Evolutionary conservation across 345 rosid genomes (phyloP), one percentile per base, ranked within the genome.

Genomic region (Nasturtium officinale): DNA sequence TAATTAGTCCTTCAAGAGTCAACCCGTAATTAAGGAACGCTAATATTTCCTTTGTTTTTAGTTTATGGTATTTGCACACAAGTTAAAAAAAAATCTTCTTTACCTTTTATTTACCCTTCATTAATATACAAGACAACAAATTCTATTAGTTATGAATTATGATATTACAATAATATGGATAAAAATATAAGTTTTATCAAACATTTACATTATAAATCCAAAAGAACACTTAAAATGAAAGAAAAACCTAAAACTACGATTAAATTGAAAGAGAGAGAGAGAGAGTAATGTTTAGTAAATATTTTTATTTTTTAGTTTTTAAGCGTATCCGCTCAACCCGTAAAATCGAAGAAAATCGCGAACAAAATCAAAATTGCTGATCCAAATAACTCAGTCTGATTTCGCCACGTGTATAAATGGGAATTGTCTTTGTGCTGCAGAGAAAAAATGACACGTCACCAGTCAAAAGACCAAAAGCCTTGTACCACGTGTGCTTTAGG

Each of bases 401-500:
- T 9, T 5, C 0, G 69, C 71, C 71, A 69, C 65, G 53, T 69
- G 60, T 33, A 1, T 1, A 11, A 54, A 53, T 60, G 67, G 18
- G 5, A 21, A 20, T 21, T 51, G 40, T 38, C 50, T 38, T 54
- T 37, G 11, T 18, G 33, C 6, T 73, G 73, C 23, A 11, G 17
- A 32, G 12, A 47, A 67, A 63, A 55, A 70, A 20, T 26, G 17
- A 47, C 71, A 76, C 71, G 76, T 76, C 71, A 70, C 4, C 12
- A 35, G 79, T 69, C 71, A 23, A 76, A 76, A 69, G 65, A 47
- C 79, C 79, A 69, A 45, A 76, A 69, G 69, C 11, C 2, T 69
- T 47, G 52, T 35, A 70, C 75, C 79, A 76, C 79, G 79, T 70
- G 79, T 69, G 70, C 60, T 55, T 63, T 76, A 62, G 66, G 79